Percentiles rank a stretch among this genome's conserved stretches.
Evolutionary conservation across 1,284 basidiomycete species (phyloP).

Genomic region (Mycena citricolor): DNA sequence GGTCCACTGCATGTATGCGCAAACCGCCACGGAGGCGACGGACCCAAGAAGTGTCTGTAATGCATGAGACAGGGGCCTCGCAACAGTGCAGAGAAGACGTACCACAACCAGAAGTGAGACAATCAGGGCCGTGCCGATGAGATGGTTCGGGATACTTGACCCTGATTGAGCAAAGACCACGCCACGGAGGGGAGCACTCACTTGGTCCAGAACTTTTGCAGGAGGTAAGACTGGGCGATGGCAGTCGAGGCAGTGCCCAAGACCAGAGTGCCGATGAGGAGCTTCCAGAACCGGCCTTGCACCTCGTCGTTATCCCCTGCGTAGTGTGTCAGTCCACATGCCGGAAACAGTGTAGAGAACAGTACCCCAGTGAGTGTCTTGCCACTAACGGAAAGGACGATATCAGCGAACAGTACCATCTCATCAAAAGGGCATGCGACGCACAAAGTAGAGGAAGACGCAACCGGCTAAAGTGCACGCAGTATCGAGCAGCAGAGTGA

Average conservation of each 20-base stretch:
- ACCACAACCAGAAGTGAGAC: slow-evolving; percentile 14
- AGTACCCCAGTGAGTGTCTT: slow-evolving; percentile 18
- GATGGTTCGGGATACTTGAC: slow-evolving; percentile 16
- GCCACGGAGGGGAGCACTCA: neutral
- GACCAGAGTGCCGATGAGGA: slow-evolving; percentile 10
- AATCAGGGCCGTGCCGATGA: slow-evolving; percentile 15
- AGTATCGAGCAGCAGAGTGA: slow-evolving; percentile 14
- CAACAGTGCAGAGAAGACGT: neutral
- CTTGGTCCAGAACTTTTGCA: slow-evolving; percentile 20
- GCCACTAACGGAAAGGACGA: slow-evolving; percentile 2
- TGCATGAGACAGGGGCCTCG: neutral
- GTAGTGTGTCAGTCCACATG: neutral
- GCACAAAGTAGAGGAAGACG: slow-evolving; percentile 15
- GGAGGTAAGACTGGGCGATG: slow-evolving; percentile 8
- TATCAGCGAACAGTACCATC: neutral
- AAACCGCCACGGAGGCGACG: slow-evolving; percentile 13
- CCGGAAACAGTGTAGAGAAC: neutral
- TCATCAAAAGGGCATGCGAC: neutral
- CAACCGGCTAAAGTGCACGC: slow-evolving; percentile 3
- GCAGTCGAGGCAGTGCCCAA: slow-evolving; percentile 1
- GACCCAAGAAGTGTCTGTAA: slow-evolving; percentile 9
- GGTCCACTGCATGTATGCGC: slow-evolving; percentile 17
- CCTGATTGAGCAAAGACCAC: neutral
- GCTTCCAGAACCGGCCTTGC: slow-evolving; percentile 6
- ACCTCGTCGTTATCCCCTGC: slow-evolving; percentile 13